Base-by-base conservation (phyloP, 2,329 filamentous ascomycete genomes). In the Diaporthe aspalathi region DNA sequence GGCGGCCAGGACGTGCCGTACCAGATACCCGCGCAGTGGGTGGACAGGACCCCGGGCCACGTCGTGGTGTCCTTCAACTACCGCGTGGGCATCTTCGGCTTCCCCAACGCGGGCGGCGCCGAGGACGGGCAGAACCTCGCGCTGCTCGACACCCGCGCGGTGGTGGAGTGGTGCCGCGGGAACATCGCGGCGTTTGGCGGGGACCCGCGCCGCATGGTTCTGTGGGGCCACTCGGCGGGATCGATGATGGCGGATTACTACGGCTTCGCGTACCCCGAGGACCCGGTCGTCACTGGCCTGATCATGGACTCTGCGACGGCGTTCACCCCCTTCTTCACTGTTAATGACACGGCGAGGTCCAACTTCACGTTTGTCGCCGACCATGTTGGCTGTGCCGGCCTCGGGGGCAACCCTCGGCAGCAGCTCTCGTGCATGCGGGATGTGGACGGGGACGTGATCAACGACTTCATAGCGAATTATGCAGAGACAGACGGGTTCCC, bases 121-220 rank as follows among this genome's bases (percentile, higher is more conserved):
- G 47, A 63, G 12, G 63, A 74, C 11, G 9, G 35, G 2, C 78
- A 81, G 56, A 89, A 89, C 71, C 75, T 86, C 2, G 87, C 86
- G 0, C 76, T 89, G 9, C 80, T 84, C 4, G 88, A 91, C 74
- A 87, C 89, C 73, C 82, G 87, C 1, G 74, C 83, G 17, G 86
- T 84, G 0, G 75, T 89, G 0, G 83, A 88, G 76, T 89, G 87
- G 87, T 77, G 86, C 0, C 80, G 79, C 3, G 79, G 83, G 50
- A 87, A 89, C 74, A 85, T 88, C 22, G 81, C 76, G 7, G 77
- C 78, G 1, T 89, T 89, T 73, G 86, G 86, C 27, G 87, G 88
- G 17, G 84, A 87, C 72, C 78, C 83, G 3, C 54, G 76, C 1
- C 77, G 78, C 17, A 85, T 87, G 72, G 81, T 81, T 0, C 78